These are phyloP conservation scores for Pseudogymnoascus sp. DNA, from an alignment of 2,329 filamentous ascomycete species.

Conservation along the genomic window DNA sequence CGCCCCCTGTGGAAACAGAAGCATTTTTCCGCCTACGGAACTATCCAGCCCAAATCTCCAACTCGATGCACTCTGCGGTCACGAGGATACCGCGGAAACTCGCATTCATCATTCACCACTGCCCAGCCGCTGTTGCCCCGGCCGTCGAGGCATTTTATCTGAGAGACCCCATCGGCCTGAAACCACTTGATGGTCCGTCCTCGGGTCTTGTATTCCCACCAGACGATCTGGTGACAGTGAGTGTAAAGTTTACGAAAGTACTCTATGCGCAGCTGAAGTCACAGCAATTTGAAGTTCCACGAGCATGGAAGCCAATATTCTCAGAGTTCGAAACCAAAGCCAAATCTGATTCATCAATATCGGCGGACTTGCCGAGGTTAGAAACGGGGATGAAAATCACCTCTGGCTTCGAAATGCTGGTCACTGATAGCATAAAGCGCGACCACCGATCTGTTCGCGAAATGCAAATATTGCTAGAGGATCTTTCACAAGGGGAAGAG, in stretches of 20 bases:
- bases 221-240: constrained; percentile 69
- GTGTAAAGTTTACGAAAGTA: constrained; percentile 76
- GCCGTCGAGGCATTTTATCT: constrained; percentile 90
- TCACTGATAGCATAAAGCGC: constrained; percentile 57
- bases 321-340: constrained; percentile 24
- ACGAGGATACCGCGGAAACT: constrained; percentile 73
- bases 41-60: constrained; percentile 68
- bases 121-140: constrained; percentile 69
- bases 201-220: constrained; percentile 60
- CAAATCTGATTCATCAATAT: constrained; percentile 24
- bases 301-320: constrained; percentile 39
- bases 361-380: constrained; percentile 28
- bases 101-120: constrained; percentile 68
- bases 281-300: constrained; percentile 67
- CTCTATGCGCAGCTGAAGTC: constrained; percentile 85
- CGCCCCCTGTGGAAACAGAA: constrained; percentile 70
- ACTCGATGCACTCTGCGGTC: constrained; percentile 68
- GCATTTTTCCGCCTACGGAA: constrained; percentile 82
- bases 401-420: constrained; percentile 84
- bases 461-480: constrained; percentile 67
- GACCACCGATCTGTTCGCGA: constrained; percentile 65
- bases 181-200: constrained; percentile 53
- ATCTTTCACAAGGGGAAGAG: constrained; percentile 54
- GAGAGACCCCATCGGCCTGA: constrained; percentile 70
- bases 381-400: constrained; percentile 84